Evolutionary conservation across 2,329 filamentous ascomycete species (phyloP).

Genomic region (Aspergillus latus): DNA sequence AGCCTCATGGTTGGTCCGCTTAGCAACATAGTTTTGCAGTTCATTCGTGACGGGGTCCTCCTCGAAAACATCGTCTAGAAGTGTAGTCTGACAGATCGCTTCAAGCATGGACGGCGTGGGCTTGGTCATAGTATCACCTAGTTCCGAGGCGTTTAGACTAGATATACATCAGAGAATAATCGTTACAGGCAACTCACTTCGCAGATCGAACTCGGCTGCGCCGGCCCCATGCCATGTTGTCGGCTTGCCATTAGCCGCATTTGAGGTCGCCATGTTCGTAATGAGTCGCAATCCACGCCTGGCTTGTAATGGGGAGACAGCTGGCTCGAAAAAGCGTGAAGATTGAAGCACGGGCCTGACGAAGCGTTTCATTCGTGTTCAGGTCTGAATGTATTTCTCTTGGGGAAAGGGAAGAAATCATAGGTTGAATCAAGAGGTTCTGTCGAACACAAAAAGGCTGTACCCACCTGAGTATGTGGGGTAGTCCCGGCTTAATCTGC

Average conservation of each 20-base stretch:
- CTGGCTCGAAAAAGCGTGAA: slow-evolving; percentile 5
- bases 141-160: no score
- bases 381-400: background rate
- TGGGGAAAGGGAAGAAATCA: background rate
- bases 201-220: slow-evolving; percentile 57
- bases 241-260: slow-evolving; percentile 20
- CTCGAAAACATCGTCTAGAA: slow-evolving; percentile 38
- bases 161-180: no score
- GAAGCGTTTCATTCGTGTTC: slow-evolving; percentile 15
- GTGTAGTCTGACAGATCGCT: slow-evolving; percentile 16
- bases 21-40: slow-evolving; percentile 32
- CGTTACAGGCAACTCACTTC: slow-evolving; percentile 40
- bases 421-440: background rate
- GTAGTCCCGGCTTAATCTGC: background rate
- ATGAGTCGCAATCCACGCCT: slow-evolving; percentile 19
- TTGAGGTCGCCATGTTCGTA: slow-evolving; percentile 22
- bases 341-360: slow-evolving; percentile 15
- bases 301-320: slow-evolving; percentile 11
- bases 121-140: slow-evolving; percentile 11
- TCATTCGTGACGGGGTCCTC: slow-evolving; percentile 30
- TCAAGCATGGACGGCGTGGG: slow-evolving; percentile 3
- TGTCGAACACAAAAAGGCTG: no score
- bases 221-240: slow-evolving; percentile 47
- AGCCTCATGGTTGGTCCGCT: slow-evolving; percentile 35
- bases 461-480: background rate